Conservation (phyloP, 257 asterid species). For the Capsicum pubescens region DNA sequence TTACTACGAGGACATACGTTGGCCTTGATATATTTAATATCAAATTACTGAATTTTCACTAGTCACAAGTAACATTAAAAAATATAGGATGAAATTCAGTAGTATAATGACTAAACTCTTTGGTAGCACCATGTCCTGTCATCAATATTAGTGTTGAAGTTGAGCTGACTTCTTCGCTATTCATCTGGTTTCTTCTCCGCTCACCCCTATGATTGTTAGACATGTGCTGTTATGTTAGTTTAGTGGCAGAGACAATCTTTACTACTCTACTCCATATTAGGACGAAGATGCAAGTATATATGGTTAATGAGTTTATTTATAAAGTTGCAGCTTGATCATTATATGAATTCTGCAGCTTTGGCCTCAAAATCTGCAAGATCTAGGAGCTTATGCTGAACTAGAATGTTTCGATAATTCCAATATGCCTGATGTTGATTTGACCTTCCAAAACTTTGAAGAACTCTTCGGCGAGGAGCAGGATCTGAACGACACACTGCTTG, state of each 20-base stretch:
- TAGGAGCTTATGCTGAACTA: slow-evolving; percentile 66
- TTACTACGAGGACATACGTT: background rate
- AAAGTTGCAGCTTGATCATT: background rate
- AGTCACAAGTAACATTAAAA: background rate
- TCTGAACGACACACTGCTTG: slow-evolving; percentile 21
- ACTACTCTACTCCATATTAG: background rate
- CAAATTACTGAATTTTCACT: background rate
- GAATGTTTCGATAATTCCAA: slow-evolving; percentile 56
- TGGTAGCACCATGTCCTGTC: no score
- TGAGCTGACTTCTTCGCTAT: background rate
- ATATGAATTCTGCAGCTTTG: slow-evolving; percentile 61
- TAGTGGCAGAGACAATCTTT: background rate
- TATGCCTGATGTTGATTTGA: slow-evolving; percentile 83
- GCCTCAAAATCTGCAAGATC: slow-evolving; percentile 88
- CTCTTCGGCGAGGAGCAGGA: slow-evolving; percentile 53
- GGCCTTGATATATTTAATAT: background rate
- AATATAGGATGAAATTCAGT: background rate
- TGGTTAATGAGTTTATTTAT: background rate
- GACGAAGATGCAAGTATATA: no score
- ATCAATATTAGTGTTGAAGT: no score
- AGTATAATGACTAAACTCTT: background rate
- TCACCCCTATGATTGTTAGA: background rate
- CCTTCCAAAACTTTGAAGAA: slow-evolving; percentile 83
- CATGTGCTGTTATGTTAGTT: background rate
- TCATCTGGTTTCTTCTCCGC: background rate